A percentile compares a stretch with the other conserved stretches of the same genome.
Evolutionary conservation across 345 rosid genomes (phyloP).

Genomic region (Gossypium rotundifolium): DNA sequence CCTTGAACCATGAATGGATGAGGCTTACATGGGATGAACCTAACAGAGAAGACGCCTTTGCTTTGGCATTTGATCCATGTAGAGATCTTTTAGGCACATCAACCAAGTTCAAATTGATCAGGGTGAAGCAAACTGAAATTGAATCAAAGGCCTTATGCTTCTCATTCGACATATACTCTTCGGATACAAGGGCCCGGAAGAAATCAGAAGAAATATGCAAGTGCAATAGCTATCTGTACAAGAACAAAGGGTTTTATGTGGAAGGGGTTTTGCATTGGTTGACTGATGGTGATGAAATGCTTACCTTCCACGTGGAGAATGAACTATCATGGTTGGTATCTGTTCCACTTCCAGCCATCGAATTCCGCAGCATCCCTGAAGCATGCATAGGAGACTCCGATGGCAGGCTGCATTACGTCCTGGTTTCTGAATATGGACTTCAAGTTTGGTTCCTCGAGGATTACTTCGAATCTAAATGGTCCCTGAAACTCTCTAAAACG

Average conservation of each 20-base stretch:
- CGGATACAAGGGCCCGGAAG: conserved; percentile 24
- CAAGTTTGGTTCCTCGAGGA: conserved; percentile 39
- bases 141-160: conserved; percentile 9
- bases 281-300: conserved; percentile 29
- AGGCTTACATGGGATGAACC: conserved; percentile 25
- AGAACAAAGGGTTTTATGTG: conserved; percentile 28
- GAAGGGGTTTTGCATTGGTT: conserved; percentile 39
- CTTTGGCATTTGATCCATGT: conserved; percentile 31
- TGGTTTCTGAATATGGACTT: conserved; percentile 29
- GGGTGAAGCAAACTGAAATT: conserved; percentile 14
- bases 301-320: conserved; percentile 24
- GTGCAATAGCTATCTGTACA: conserved; percentile 16
- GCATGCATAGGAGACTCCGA: conserved; percentile 37
- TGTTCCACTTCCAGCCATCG: conserved; percentile 23
- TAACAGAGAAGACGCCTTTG: conserved; percentile 18
- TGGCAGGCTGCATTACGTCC: conserved; percentile 20
- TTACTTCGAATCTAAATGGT: conserved; percentile 34
- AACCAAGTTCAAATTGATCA: conserved; percentile 28
- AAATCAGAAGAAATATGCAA: conserved; percentile 29
- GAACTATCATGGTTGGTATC: conserved; percentile 33
- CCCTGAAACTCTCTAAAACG: conserved; percentile 20
- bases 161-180: conserved; percentile 28
- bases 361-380: conserved; percentile 18
- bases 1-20: conserved; percentile 31
- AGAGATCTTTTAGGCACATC: conserved; percentile 12